Evolutionary conservation across 345 rosid genomes (phyloP).

Genomic region (Citropsis articulata): DNA sequence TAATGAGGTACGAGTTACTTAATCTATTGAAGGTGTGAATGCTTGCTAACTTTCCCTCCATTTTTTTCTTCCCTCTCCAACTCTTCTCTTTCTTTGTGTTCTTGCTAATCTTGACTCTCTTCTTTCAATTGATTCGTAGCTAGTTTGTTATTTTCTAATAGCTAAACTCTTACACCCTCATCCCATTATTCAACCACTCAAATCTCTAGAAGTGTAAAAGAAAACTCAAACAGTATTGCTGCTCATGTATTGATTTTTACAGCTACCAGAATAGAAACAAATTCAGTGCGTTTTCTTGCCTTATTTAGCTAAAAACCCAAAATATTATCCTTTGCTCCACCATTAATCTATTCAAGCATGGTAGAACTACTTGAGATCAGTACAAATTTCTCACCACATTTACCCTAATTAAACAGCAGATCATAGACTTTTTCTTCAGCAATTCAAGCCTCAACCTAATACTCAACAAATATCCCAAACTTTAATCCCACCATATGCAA

Average conservation of each 20-base stretch:
- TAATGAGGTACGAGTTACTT: neutral
- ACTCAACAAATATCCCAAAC: neutral
- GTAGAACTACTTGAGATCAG: neutral
- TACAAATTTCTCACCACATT: too few relatives aligned
- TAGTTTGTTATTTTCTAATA: neutral
- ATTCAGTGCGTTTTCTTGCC: neutral
- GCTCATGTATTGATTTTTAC: neutral
- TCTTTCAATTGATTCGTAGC: neutral
- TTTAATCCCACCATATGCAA: neutral
- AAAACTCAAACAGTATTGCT: neutral
- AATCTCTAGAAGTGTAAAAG: neutral
- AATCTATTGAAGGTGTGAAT: neutral
- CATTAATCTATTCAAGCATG: neutral
- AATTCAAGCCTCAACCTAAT: neutral
- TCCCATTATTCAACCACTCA: neutral
- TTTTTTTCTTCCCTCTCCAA: neutral
- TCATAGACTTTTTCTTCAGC: neutral
- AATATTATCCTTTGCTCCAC: neutral
- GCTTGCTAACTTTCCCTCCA: neutral
- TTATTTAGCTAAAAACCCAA: conserved; percentile 1
- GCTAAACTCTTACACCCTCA: neutral
- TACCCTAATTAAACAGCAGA: neutral
- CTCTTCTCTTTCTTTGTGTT: neutral
- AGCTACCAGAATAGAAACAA: neutral
- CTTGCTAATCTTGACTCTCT: neutral